Percentiles rank a stretch among this genome's conserved stretches.
These are phyloP conservation scores for Rhodomyrtus psidioides DNA, from an alignment of 441 rosid species.

Conservation along the genomic window DNA sequence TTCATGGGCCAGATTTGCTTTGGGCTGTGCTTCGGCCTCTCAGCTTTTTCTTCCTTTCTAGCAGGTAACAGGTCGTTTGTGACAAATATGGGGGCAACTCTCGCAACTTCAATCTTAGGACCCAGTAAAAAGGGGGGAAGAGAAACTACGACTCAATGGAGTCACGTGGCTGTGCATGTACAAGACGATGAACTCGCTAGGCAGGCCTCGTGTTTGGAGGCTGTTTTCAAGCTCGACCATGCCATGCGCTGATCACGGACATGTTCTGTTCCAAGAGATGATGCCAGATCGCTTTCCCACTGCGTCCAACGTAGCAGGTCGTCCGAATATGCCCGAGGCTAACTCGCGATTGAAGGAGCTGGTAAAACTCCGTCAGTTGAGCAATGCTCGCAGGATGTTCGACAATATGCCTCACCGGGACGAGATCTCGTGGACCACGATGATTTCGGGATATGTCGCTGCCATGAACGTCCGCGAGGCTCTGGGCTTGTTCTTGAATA, in stretches of 20 bases:
- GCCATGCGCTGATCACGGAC: constrained; percentile 6
- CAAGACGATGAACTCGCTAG: background rate
- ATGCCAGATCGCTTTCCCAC: background rate
- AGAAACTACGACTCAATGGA: background rate
- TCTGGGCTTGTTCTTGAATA: constrained; percentile 42
- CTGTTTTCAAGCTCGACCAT: constrained; percentile 23
- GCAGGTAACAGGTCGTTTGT: accelerated
- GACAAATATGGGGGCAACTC: background rate
- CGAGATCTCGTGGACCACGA: constrained; percentile 62
- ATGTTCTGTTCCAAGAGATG: constrained; percentile 2
- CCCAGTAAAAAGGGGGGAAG: background rate
- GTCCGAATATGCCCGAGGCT: constrained; percentile 20
- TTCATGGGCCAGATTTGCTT: background rate
- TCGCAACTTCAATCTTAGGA: background rate
- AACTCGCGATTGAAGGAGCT: constrained; percentile 31
- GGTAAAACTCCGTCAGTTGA: constrained; percentile 26
- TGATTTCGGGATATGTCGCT: constrained; percentile 59
- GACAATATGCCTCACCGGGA: constrained; percentile 64
- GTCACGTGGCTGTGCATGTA: background rate
- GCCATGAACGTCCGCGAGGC: constrained; percentile 40
- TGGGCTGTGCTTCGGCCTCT: background rate
- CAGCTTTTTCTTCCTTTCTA: background rate
- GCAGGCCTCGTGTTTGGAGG: constrained; percentile 25
- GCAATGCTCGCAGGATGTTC: constrained; percentile 59
- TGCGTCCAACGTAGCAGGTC: background rate